Base-by-base conservation (phyloP, 2,329 filamentous ascomycete species). In the Ascochyta fabae region DNA sequence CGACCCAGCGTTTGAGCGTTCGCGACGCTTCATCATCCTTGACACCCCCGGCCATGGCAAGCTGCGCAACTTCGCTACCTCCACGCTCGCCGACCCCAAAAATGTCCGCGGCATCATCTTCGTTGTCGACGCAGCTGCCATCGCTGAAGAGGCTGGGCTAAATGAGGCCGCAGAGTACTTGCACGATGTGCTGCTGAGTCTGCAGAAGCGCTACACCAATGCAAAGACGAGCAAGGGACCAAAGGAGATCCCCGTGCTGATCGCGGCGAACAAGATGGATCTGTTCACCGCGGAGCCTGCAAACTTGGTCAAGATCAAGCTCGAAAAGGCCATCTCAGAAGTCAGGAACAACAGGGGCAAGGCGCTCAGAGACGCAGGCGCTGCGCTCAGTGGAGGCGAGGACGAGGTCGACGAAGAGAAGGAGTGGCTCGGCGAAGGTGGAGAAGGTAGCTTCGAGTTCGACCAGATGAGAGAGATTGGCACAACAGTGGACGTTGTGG, bases 31-130 rank as follows among this genome's bases (percentile, higher is more conserved):
- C 73, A 80, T 90, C 36, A 80, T 98, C 31, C 79, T 91, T 70
- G 95, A 99, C 78, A 98, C 94, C 0, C 95, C 95, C 0, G 95
- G 95, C 35, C 95, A 99, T 79, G 92, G 92, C 67, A 99, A 99
- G 79, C 86, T 99, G 56, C 91, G 95, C 58, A 84, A 86, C 66
- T 81, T 86, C 62, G 87, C 90, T 3, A 80, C 89, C 55, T 76
- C 80, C 38, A 70, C 79, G 13, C 78, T 86, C 55, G 75, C 76
- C 19, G 73, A 81, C 47, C 70, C 80, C 19, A 69, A 75, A 31
- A 67, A 77, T 55, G 79, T 94, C 43, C 84, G 84, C 36, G 93
- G 89, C 16, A 81, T 98, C 48, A 83, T 98, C 47, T 99, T 94
- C 75, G 79, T 97, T 60, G 86, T 96, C n/a, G 95, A 99, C 75